Evolutionary conservation across 352 stramenopile species (phyloP).

Genomic region (Aphanomyces invadans): DNA sequence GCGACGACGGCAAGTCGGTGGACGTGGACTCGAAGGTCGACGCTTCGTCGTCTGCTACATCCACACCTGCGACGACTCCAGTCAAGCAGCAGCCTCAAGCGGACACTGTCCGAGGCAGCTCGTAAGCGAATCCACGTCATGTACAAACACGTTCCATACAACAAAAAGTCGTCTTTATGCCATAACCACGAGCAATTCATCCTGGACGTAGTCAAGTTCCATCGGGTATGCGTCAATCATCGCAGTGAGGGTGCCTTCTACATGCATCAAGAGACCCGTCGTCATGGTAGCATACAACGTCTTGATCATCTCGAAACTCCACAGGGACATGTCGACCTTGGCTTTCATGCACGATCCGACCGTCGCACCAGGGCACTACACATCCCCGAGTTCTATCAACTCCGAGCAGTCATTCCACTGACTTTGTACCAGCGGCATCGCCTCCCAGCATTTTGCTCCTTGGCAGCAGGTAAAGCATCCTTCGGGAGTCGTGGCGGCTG

Average conservation of each 20-base stretch:
- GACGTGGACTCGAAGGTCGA: too few species aligned
- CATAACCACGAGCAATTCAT: slow-evolving; percentile 47
- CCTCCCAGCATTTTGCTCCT: slow-evolving; percentile 43
- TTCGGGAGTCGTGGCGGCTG: slow-evolving; percentile 34
- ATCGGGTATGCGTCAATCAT: slow-evolving; percentile 62
- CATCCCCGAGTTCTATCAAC: too few species aligned
- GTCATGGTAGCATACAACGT: slow-evolving; percentile 65
- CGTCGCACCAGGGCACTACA: slow-evolving; percentile 41
- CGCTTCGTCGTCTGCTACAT: neutral
- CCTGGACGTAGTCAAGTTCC: slow-evolving; percentile 61
- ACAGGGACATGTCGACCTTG: slow-evolving; percentile 45
- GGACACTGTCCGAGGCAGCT: neutral
- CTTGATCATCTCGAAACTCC: slow-evolving; percentile 66
- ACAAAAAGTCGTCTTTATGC: neutral
- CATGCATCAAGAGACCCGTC: slow-evolving; percentile 62
- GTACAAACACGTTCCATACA: neutral
- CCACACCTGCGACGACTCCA: neutral
- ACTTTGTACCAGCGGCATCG: slow-evolving; percentile 31
- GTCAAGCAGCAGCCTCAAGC: neutral
- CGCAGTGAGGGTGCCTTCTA: slow-evolving; percentile 67
- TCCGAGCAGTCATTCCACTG: neutral
- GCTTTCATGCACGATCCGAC: slow-evolving; percentile 59
- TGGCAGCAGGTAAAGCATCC: slow-evolving; percentile 78
- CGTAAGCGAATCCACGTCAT: neutral
- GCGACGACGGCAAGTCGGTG: too few species aligned